Evolutionary conservation across 148 eudicot genomes (phyloP).

Genomic region (Rhododendron williamsianum): DNA sequence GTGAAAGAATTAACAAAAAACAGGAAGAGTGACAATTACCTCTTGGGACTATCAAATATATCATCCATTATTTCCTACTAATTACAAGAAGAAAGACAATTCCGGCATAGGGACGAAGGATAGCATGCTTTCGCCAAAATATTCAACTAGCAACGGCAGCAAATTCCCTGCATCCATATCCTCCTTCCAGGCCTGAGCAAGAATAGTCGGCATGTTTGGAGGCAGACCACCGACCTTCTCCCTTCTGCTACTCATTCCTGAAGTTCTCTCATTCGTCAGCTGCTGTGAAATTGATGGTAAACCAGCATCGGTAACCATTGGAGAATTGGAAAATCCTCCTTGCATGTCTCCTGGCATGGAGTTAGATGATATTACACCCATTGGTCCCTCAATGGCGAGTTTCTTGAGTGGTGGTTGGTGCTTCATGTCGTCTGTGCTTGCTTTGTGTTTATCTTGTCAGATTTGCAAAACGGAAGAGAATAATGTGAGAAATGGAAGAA

Average conservation of each 20-base stretch:
- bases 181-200: conserved; percentile 1
- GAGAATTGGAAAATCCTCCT: conserved; percentile 18
- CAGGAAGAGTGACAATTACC: not conserved
- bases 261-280: not conserved
- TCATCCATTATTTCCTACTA: not conserved
- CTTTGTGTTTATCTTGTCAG: conserved; percentile 52
- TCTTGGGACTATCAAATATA: not conserved
- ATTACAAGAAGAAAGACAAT: not conserved
- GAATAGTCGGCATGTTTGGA: not conserved
- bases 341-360: conserved; percentile 27
- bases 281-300: not conserved
- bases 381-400: conserved; percentile 37
- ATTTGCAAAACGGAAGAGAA: not conserved
- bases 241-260: not conserved
- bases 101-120: not conserved
- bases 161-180: not conserved
- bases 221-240: not conserved
- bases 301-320: not conserved
- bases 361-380: conserved; percentile 17
- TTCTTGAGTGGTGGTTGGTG: conserved; percentile 47
- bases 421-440: conserved; percentile 28
- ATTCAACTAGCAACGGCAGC: not conserved
- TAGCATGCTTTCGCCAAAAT: not conserved
- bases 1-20: not conserved
- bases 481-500: not conserved